Evolutionary conservation across 2,329 filamentous ascomycete species (phyloP).

Genomic region (Teratosphaeria destructans): DNA sequence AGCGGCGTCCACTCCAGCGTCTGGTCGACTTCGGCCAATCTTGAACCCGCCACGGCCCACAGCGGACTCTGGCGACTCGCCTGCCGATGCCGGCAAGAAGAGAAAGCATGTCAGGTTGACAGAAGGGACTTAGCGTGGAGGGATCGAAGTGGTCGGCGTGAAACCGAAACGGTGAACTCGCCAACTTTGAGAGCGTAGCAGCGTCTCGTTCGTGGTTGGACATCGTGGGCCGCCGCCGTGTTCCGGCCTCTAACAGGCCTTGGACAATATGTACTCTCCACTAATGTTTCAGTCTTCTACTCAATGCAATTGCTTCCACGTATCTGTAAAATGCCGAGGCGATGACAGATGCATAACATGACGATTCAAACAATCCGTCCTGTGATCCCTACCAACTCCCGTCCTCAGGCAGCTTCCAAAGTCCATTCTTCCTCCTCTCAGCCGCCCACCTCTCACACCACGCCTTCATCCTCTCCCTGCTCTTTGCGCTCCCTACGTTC

Average conservation of each 20-base stretch:
- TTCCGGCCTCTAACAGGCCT: neutral
- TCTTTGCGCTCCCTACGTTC: slow-evolving; percentile 60
- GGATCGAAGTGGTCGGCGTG: neutral
- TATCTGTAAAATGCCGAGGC: neutral
- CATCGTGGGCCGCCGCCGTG: neutral
- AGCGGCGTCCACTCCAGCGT: neutral
- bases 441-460: slow-evolving; percentile 56
- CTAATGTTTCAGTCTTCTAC: neutral
- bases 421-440: slow-evolving; percentile 52
- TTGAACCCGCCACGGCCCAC: neutral
- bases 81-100: neutral
- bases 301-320: neutral
- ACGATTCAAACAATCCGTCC: neutral
- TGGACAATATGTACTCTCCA: too few relatives aligned
- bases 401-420: slow-evolving; percentile 36
- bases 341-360: neutral
- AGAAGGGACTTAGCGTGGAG: neutral
- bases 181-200: neutral
- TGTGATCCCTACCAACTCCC: slow-evolving; percentile 15
- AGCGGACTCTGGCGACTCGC: neutral
- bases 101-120: neutral
- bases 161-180: too few relatives aligned
- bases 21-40: neutral
- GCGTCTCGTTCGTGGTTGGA: neutral
- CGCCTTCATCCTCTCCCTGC: slow-evolving; percentile 54